phyloP scores from a whole-genome alignment of 805 yeast species.

The Saturnispora quitensis region DNA sequence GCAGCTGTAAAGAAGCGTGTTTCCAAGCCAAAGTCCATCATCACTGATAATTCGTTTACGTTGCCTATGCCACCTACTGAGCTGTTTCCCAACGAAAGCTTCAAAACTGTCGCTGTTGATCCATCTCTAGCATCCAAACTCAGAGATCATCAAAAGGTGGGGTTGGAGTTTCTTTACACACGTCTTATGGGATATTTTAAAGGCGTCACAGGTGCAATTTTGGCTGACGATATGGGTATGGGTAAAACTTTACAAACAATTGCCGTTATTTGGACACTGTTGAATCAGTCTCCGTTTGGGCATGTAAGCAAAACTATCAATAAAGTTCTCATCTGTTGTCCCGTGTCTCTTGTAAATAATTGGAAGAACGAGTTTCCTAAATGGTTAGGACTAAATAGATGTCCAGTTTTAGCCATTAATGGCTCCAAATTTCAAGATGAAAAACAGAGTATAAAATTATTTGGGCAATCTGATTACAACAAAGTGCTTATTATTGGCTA shows the following conservation, averaged over 20 bases:
- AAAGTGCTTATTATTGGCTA: slow-evolving; percentile 84
- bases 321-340: slow-evolving; percentile 76
- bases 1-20: not conserved
- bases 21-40: not conserved
- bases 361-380: slow-evolving; percentile 86
- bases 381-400: slow-evolving; percentile 64
- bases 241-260: slow-evolving; percentile 88
- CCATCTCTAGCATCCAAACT: slow-evolving; percentile 43
- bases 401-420: slow-evolving; percentile 58
- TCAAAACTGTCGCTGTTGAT: slow-evolving; percentile 44
- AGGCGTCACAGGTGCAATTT: slow-evolving; percentile 57
- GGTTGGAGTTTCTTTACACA: slow-evolving; percentile 71
- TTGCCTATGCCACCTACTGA: slow-evolving; percentile 27
- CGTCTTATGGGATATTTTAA: slow-evolving; percentile 65
- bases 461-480: slow-evolving; percentile 60
- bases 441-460: slow-evolving; percentile 45
- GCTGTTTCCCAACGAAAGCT: slow-evolving; percentile 15
- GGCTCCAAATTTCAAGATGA: slow-evolving; percentile 45
- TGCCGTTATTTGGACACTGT: slow-evolving; percentile 71
- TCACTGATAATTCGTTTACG: slow-evolving; percentile 28
- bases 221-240: slow-evolving; percentile 97
- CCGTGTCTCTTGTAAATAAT: slow-evolving; percentile 78
- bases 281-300: slow-evolving; percentile 50
- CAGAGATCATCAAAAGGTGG: slow-evolving; percentile 84
- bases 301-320: slow-evolving; percentile 29